phyloP scores from a whole-genome alignment of 345 rosid species.

The Lumnitzera littorea region DNA sequence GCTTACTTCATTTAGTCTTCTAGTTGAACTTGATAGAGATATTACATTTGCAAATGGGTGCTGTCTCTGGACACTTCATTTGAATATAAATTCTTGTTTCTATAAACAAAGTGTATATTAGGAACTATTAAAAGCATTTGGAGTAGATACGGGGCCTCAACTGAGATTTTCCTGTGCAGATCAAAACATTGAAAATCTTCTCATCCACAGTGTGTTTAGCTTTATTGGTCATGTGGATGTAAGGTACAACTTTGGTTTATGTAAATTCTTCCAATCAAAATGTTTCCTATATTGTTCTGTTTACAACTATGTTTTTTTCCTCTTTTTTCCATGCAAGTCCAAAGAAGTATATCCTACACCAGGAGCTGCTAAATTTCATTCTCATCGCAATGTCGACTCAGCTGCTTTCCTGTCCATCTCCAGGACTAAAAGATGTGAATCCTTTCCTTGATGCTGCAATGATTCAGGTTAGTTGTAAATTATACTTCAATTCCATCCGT shows the following conservation, averaged over 20 bases:
- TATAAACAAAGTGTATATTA: neutral
- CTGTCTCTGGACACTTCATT: neutral
- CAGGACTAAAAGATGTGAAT: constrained; percentile 63
- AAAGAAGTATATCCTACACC: constrained; percentile 67
- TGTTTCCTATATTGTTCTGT: constrained; percentile 2
- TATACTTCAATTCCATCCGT: constrained; percentile 1
- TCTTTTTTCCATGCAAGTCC: constrained; percentile 51
- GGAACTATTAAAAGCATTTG: too few relatives aligned
- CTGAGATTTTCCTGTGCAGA: constrained; percentile 43
- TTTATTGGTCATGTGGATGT: constrained; percentile 72
- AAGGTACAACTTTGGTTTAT: constrained; percentile 36
- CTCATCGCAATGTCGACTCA: constrained; percentile 87
- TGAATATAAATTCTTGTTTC: neutral
- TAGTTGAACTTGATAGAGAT: neutral
- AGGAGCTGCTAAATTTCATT: constrained; percentile 86
- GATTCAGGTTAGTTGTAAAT: constrained; percentile 53
- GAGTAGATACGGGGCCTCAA: constrained; percentile 5
- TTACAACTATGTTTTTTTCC: constrained; percentile 17
- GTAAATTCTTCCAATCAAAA: neutral
- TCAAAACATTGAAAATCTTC: constrained; percentile 61
- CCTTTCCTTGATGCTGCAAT: constrained; percentile 89
- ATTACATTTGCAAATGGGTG: too few relatives aligned
- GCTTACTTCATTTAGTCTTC: neutral
- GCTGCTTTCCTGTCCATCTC: constrained; percentile 71
- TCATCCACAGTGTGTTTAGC: constrained; percentile 68